phyloP scores from a whole-genome alignment of 164 flowering plant genomes.

The Akebia trifoliata region DNA sequence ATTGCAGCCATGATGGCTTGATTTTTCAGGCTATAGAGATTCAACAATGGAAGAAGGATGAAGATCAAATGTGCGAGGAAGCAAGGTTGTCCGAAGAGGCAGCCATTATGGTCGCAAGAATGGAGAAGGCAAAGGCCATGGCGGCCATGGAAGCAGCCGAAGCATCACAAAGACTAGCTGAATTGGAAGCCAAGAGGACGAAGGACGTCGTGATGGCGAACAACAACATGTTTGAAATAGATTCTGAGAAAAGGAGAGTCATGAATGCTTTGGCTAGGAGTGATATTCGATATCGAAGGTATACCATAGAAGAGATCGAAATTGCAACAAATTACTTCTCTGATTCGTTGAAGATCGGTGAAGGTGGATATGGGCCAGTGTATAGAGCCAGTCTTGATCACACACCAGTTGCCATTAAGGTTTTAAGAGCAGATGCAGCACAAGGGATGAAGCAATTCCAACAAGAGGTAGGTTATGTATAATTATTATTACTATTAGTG shows the following conservation, averaged over 20 bases:
- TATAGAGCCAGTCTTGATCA: constrained; percentile 56
- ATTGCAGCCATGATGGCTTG: background rate
- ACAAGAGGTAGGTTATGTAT: constrained; percentile 50
- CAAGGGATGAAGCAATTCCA: constrained; percentile 76
- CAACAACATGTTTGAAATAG: constrained; percentile 41
- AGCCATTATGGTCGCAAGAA: constrained; percentile 50
- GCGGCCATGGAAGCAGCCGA: constrained; percentile 67
- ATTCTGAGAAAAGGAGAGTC: constrained; percentile 48
- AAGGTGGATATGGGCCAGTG: constrained; percentile 87
- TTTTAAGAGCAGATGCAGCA: constrained; percentile 65
- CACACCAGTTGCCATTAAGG: constrained; percentile 70
- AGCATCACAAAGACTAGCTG: constrained; percentile 57
- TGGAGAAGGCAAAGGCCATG: constrained; percentile 56
- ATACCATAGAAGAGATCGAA: constrained; percentile 59
- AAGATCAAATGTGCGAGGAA: constrained; percentile 45
- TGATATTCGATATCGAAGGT: constrained; percentile 50
- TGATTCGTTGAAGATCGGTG: constrained; percentile 46
- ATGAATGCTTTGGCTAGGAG: constrained; percentile 30
- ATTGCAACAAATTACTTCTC: constrained; percentile 50
- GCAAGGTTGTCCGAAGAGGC: constrained; percentile 51
- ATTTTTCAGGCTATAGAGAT: constrained; percentile 49
- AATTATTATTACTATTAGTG: background rate
- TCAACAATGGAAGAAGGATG: constrained; percentile 48
- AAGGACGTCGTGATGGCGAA: constrained; percentile 50
- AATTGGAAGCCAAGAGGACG: constrained; percentile 50